Evolutionary conservation across 345 rosid species (phyloP).

Genomic region (Rhizophora apiculata): DNA sequence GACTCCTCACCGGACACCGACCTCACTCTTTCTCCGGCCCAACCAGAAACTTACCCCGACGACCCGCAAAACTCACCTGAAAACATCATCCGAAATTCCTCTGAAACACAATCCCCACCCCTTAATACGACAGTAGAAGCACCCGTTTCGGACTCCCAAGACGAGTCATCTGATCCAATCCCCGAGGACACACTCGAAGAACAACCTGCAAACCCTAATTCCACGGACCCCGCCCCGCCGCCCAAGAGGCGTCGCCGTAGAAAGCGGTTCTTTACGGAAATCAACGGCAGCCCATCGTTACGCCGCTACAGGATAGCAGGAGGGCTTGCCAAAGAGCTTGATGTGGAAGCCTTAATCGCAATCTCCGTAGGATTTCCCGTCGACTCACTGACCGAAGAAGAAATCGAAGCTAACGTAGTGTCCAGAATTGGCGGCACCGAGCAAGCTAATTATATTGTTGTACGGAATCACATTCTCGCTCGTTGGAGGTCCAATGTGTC

Average conservation of each 20-base stretch:
- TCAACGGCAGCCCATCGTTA: slow-evolving; percentile 62
- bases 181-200: slow-evolving; percentile 37
- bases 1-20: slow-evolving; percentile 55
- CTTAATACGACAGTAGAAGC: slow-evolving; percentile 36
- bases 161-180: slow-evolving; percentile 66
- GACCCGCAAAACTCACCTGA: slow-evolving; percentile 40
- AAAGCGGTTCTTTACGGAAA: slow-evolving; percentile 88
- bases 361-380: slow-evolving; percentile 90
- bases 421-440: slow-evolving; percentile 64
- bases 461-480: slow-evolving; percentile 77
- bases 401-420: slow-evolving; percentile 89
- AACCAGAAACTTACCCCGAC: slow-evolving; percentile 25
- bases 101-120: slow-evolving; percentile 37
- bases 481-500: slow-evolving; percentile 86
- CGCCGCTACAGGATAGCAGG: slow-evolving; percentile 51
- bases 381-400: slow-evolving; percentile 88
- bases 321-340: slow-evolving; percentile 60
- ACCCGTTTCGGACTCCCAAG: slow-evolving; percentile 58
- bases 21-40: slow-evolving; percentile 25
- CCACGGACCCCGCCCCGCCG: slow-evolving; percentile 48
- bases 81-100: slow-evolving; percentile 36
- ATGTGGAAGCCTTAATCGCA: slow-evolving; percentile 74
- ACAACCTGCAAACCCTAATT: slow-evolving; percentile 43
- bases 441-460: slow-evolving; percentile 73
- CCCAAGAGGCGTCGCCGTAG: slow-evolving; percentile 69